Percentiles rank a stretch among this genome's conserved stretches.
Conservation (phyloP, 257 asterid genomes). For the Solanum microdontum region DNA sequence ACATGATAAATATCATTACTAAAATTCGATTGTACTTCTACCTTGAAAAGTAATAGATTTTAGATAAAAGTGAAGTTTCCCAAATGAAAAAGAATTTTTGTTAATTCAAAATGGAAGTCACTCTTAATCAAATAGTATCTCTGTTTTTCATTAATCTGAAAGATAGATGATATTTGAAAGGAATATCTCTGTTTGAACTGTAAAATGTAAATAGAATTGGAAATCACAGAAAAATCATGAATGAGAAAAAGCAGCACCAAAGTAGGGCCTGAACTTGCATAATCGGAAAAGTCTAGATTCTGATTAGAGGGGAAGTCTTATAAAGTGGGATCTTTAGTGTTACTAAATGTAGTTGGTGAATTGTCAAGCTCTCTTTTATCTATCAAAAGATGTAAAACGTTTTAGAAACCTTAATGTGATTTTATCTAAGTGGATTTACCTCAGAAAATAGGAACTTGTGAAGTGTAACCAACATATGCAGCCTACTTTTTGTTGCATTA, state of each 20-base stretch:
- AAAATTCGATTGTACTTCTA: background rate
- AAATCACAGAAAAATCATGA: background rate
- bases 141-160: background rate
- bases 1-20: background rate
- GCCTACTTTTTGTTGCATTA: background rate
- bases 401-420: background rate
- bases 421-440: background rate
- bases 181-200: background rate
- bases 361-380: background rate
- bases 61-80: background rate
- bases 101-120: background rate
- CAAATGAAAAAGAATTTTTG: background rate
- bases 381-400: background rate
- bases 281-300: background rate
- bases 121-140: background rate
- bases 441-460: background rate
- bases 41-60: background rate
- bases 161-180: background rate
- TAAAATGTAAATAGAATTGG: background rate
- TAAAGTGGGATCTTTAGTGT: background rate
- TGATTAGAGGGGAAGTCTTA: background rate
- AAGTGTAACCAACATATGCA: background rate
- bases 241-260: background rate
- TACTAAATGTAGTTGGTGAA: background rate
- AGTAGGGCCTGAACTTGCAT: background rate